Evolutionary conservation across 1,284 basidiomycete genomes (phyloP), one percentile per base, ranked within the genome.

Genomic region (Exobasidium rhododendri): DNA sequence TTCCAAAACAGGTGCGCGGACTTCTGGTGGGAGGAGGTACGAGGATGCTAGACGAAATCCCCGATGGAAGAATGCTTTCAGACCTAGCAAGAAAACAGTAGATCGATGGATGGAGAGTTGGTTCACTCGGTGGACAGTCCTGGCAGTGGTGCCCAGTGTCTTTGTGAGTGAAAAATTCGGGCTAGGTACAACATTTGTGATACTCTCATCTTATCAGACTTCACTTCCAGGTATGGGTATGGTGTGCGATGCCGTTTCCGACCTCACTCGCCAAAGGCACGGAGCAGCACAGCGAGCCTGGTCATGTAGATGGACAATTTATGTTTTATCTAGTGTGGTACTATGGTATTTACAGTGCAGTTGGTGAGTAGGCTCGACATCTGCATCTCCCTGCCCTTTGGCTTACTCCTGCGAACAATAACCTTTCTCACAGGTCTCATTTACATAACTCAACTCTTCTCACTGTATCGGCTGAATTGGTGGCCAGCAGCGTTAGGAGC

Each of bases 201-300:
- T 11, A 5, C 50, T 43, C 30, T 4, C 7, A 24, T 28, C 11
- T 31, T 13, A 20, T 59, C 56, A 6, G 28, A 7, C 31, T 24
- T 13, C 61, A 32, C 32, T 29, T 49, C 20, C 49, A 81, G 79
- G 77, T 83, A 0, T 85, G 84, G 84, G 55, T 83, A 0, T 85
- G 84, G 84, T 83, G 83, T 52, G 82, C 83, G 0, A 71, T 84
- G 11, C 84, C 84, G 2, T 85, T 85, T 57, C 84, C 84, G 0
- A 81, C 83, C 13, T 40, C 35, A 40, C 35, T 40, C 10, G 17
- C 35, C 10, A 40, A 40, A 17, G 10, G 35, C 35, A 40, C 7
- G 17, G 35, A 17, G 35, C 35, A 40, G 7, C 35, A 40, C 17
- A 40, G 35, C 17, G 35, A 40, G 35, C 35, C 35, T n/a, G 28